Base-by-base conservation (phyloP, 495 filamentous ascomycete species). In the Darksidea phi region DNA sequence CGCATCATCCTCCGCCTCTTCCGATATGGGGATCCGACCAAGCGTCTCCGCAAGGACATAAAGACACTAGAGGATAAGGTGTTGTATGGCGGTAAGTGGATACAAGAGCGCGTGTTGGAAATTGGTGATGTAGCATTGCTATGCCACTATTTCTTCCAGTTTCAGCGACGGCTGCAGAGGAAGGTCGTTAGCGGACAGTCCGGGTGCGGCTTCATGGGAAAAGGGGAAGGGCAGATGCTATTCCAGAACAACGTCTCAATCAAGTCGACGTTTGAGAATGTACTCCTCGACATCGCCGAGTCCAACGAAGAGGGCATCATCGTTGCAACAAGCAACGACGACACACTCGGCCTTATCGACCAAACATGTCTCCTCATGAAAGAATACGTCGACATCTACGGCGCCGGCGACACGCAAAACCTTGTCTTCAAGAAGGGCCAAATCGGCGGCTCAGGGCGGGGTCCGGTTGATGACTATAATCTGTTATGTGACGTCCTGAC, bases 141-240 rank as follows among this genome's bases (percentile, higher is more conserved):
- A 3, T 38, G 43, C 24, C 34, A 56, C 34, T 63, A 63, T 28
- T 57, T 63, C 28, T 63, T 63, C 38, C 38, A 24, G 24, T 63
- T 50, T 42, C 60, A 63, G 46, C 12, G 51, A 41, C 38, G 52
- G 3, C 34, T 63, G 10, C 53, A 63, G 60, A 42, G 21, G 17
- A 63, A 57, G 60, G 60, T 63, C 17, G 53, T 57, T 8, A 46
- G 43, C 21, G 37, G 38, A 13, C n/a, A 1, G 10, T 7, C 23
- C 12, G 23, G 57, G 13, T n/a, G 1, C 2, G 11, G 4, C 6
- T 60, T 60, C 43, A 32, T 54, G 4, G 41, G 18, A 12, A 60
- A 60, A 45, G 47, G 57, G 8, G 36, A 60, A 26, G 47, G 57
- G n/a, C 21, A 6, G 17, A 53, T 2, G 34, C 15, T 53, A 15